Evolutionary conservation across 2,329 filamentous ascomycete genomes (phyloP), one percentile per base, ranked within the genome.

Genomic region (Chaetomium sp.): DNA sequence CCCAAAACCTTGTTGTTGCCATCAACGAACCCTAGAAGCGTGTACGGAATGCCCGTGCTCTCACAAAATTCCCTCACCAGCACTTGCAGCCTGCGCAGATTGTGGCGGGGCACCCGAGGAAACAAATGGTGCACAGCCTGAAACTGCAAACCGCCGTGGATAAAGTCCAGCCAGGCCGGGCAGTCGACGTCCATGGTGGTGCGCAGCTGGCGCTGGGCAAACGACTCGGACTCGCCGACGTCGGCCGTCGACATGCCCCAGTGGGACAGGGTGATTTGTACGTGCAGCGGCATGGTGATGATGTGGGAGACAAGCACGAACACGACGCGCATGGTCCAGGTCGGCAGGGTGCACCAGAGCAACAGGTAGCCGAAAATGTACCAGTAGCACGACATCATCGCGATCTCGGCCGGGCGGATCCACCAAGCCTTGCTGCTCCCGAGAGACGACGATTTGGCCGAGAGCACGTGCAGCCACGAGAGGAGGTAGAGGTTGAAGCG

Each of bases 161-260:
- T 85, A 74, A 93, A 96, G 74, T 96, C 92, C 13, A 96, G 82
- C 92, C 93, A 96, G 16, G 84, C 82, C 0, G 92, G 91, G 73
- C 92, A 96, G 74, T 95, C 92, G 25, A 96, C 88, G 69, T 96
- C 92, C 92, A 97, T 96, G 13, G 93, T 96, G 0, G 93, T 97
- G 70, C 93, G 88, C 53, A 97, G 82, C 89, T 96, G 95, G 76
- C 89, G 91, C 77, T 96, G 92, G 0, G 93, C 87, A 75, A 97
- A 97, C 0, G 91, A 95, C 75, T 97, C 93, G 60, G 88, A 82
- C 1, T 90, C 87, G 0, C 93, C 93, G 16, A 97, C 82, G 71
- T 97, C 92, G 16, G 91, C 85, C 0, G 93, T 97, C 70, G 91
- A 93, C 93, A 96, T 97, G 69, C 91, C 91, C 77, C 96, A 97